phyloP scores from a whole-genome alignment of 2,329 filamentous ascomycete genomes.

The Trichoderma guizhouense region DNA sequence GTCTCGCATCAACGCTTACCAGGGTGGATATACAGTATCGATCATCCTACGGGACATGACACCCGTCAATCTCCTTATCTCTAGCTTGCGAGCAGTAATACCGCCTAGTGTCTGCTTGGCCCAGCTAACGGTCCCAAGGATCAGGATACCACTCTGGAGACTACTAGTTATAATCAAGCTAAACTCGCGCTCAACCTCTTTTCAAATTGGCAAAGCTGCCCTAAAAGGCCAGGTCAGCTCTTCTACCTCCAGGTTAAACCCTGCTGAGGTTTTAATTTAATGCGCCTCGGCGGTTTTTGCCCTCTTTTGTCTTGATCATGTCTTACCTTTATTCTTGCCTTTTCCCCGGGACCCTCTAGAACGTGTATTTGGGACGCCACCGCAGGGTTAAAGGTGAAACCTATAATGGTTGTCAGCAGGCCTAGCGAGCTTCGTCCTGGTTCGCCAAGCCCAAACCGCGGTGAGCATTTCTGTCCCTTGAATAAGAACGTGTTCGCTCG shows the following conservation, averaged over 20 bases:
- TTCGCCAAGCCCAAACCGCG: conserved; percentile 11
- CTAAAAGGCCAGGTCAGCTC: not conserved
- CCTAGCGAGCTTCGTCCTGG: not conserved
- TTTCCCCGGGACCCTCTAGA: not conserved
- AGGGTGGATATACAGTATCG: not conserved
- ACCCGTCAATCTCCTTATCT: conserved; percentile 1
- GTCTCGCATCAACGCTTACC: not conserved
- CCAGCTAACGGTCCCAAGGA: not conserved
- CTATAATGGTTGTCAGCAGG: conserved; percentile 1
- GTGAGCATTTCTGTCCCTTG: not conserved
- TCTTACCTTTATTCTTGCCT: not conserved
- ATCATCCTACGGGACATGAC: conserved; percentile 5
- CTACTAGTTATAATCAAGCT: not conserved
- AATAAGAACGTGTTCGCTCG: conserved; percentile 4
- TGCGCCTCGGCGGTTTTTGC: not conserved
- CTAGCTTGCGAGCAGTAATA: not conserved
- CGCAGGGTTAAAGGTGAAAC: not conserved
- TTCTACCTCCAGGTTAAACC: not conserved
- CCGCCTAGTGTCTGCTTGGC: not conserved
- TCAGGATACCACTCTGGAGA: not conserved
- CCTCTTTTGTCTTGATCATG: not conserved
- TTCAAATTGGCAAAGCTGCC: not conserved
- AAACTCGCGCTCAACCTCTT: not conserved
- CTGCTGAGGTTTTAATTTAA: not conserved
- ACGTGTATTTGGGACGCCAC: not conserved